phyloP scores from a whole-genome alignment of 192 early-diverging fungal species.

The Entomortierella chlamydospora region DNA sequence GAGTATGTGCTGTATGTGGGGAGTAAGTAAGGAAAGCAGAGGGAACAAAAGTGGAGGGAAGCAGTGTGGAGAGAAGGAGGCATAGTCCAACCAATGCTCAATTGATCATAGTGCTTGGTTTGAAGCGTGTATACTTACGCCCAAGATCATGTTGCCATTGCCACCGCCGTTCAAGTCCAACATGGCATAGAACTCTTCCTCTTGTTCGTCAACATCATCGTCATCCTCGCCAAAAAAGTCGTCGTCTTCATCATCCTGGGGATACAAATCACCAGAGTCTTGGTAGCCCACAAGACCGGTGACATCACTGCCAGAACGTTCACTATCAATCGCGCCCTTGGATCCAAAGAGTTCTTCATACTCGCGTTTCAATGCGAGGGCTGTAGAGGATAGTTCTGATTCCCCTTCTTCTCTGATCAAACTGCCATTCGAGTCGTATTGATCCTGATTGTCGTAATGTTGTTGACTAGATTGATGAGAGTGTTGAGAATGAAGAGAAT shows the following conservation, averaged over 20 bases:
- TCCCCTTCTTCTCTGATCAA: conserved; percentile 18
- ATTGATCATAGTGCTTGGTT: too few relatives aligned
- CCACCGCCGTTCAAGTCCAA: conserved; percentile 44
- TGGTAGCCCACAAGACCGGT: conserved; percentile 33
- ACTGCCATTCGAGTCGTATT: neutral
- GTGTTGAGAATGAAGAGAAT: too few relatives aligned
- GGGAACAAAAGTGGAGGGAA: neutral
- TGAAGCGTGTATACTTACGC: conserved; percentile 19
- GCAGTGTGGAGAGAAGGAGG: too few relatives aligned
- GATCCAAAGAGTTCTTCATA: conserved; percentile 45
- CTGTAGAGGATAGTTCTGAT: conserved; percentile 20
- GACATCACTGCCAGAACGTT: conserved; percentile 46
- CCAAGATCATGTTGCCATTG: conserved; percentile 46
- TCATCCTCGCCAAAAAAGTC: conserved; percentile 24
- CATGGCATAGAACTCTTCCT: conserved; percentile 50
- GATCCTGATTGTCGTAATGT: neutral
- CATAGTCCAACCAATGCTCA: too few relatives aligned
- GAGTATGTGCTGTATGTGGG: neutral
- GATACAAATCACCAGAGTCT: conserved; percentile 27
- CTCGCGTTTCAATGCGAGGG: conserved; percentile 24
- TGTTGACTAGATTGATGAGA: too few relatives aligned
- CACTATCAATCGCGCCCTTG: conserved; percentile 41
- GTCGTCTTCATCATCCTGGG: conserved; percentile 27
- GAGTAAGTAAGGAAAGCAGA: neutral
- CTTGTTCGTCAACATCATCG: conserved; percentile 26